Percentiles rank a stretch among this genome's conserved stretches.
Evolutionary conservation across 257 asterid species (phyloP).

Genomic region (Penstemon barbatus): DNA sequence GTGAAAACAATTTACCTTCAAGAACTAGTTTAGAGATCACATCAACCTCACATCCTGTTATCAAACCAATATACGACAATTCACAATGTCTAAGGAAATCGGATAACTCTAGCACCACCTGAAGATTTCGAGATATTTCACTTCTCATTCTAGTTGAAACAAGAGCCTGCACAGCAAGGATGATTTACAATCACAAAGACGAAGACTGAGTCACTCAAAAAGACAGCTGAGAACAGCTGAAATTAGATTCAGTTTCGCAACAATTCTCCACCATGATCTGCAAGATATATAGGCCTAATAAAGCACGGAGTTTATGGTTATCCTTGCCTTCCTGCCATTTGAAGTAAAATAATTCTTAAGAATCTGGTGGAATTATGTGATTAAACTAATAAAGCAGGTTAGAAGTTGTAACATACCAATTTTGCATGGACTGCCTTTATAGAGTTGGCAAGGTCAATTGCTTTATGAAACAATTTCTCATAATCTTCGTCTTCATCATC

Average conservation of each 20-base stretch:
- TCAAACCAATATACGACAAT: conserved; percentile 65
- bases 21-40: conserved; percentile 36
- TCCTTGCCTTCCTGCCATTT: conserved; percentile 60
- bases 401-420: conserved; percentile 55
- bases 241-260: conserved; percentile 36
- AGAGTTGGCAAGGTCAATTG: conserved; percentile 64
- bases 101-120: conserved; percentile 59
- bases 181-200: conserved; percentile 23
- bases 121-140: conserved; percentile 41
- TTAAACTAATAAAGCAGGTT: conserved; percentile 23
- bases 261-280: conserved; percentile 73
- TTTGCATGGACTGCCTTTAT: conserved; percentile 52
- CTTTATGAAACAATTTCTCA: conserved; percentile 48
- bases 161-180: conserved; percentile 65
- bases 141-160: conserved; percentile 55
- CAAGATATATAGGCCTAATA: conserved; percentile 76
- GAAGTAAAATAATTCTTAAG: conserved; percentile 23
- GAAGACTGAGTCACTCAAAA: conserved; percentile 18
- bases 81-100: conserved; percentile 57
- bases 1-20: conserved; percentile 50
- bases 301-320: conserved; percentile 54
- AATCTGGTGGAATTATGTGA: conserved; percentile 25
- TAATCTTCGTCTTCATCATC: conserved; percentile 51
- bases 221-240: conserved; percentile 30
- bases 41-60: conserved; percentile 63